phyloP scores from a whole-genome alignment of 164 flowering plant genomes.

The grape (Vitis vinifera) region ASM3070453v1 NC_081815.1:7987001-7987500 shows the following conservation, averaged over 20 bases:
- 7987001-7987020: not conserved
- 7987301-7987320: conserved; percentile 32
- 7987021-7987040: not conserved
- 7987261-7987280: conserved; percentile 31
- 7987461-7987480: conserved; percentile 95
- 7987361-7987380: conserved; percentile 16
- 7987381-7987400: conserved; percentile 7
- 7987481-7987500: conserved; percentile 56
- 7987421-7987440: conserved; percentile 43
- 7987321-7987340: conserved; percentile 66
- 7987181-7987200: conserved; percentile 22
- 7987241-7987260: conserved; percentile 11
- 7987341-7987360: conserved; percentile 4
- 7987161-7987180: conserved; percentile 16
- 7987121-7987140: not conserved
- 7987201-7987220: conserved; percentile 14
- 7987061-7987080: not conserved
- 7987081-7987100: not conserved
- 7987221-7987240: conserved; percentile 20
- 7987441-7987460: conserved; percentile 95
- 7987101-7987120: not conserved
- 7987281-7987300: conserved; percentile 28
- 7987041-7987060: not conserved
- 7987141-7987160: conserved; percentile 1
- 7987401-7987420: conserved; percentile 8